phyloP scores from a whole-genome alignment of 306 rosid species.

The Quercus gilva region DNA sequence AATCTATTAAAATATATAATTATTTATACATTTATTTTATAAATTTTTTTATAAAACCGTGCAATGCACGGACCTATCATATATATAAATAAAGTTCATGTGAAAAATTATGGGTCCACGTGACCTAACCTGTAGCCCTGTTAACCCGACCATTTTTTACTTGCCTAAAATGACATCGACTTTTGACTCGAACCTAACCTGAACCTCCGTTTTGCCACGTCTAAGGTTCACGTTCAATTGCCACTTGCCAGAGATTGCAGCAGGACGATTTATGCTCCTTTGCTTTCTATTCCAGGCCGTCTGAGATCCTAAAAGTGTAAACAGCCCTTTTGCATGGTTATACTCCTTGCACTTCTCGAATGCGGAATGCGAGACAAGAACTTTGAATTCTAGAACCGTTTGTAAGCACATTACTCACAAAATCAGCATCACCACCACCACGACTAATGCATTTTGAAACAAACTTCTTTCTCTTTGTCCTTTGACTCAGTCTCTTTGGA shows the following conservation, averaged over 20 bases:
- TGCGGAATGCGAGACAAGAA: slow-evolving; percentile 50
- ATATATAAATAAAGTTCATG: no score
- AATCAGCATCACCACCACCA: slow-evolving; percentile 15
- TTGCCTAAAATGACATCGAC: no score
- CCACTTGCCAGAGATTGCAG: slow-evolving; percentile 52
- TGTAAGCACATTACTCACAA: slow-evolving; percentile 40
- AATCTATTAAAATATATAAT: no score
- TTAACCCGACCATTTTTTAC: no score
- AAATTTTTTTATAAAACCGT: no score
- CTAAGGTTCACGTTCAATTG: slow-evolving; percentile 5
- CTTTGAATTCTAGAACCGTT: slow-evolving; percentile 71
- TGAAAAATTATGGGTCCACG: no score
- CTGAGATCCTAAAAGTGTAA: slow-evolving; percentile 53
- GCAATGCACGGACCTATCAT: no score
- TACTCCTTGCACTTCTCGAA: slow-evolving; percentile 61
- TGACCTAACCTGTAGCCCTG: no score
- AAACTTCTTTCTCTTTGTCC: slow-evolving; percentile 32
- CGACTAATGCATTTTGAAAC: slow-evolving; percentile 28
- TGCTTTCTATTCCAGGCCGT: slow-evolving; percentile 38
- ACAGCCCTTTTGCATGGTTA: slow-evolving; percentile 35
- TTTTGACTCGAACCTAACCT: no score
- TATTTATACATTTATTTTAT: no score
- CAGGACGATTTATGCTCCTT: slow-evolving; percentile 41
- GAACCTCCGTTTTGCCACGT: no score
- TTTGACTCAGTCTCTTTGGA: slow-evolving; percentile 30